phyloP scores from a whole-genome alignment of 148 eudicot species.

The Cornus controversa region DNA sequence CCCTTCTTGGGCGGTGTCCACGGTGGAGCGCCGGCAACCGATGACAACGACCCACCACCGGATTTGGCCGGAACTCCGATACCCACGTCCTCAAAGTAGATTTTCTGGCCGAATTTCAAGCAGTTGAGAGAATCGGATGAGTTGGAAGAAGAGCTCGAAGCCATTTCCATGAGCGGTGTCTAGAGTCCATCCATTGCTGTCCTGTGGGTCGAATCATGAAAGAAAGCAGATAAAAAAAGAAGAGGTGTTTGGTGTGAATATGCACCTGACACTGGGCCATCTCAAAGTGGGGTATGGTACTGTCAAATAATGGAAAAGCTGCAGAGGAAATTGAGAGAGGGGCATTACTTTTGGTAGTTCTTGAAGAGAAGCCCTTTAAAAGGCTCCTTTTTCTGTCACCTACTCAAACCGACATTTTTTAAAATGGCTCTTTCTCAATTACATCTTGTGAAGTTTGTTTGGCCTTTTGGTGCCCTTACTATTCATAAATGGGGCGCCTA shows the following conservation, averaged over 20 bases:
- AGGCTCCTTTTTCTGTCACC: not conserved
- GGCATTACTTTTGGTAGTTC: not conserved
- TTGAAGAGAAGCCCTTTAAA: not conserved
- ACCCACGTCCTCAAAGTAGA: conserved; percentile 79
- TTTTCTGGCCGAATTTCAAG: conserved; percentile 74
- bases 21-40: conserved; percentile 20
- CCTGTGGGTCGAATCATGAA: conserved; percentile 3
- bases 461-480: no score
- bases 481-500: no score
- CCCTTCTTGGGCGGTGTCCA: conserved; percentile 47
- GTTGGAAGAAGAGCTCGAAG: conserved; percentile 45
- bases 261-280: conserved; percentile 53
- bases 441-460: no score
- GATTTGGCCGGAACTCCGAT: conserved; percentile 27
- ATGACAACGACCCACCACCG: conserved; percentile 30
- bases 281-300: conserved; percentile 25
- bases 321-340: not conserved
- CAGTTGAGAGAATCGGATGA: conserved; percentile 54
- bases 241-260: not conserved
- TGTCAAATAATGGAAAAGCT: conserved; percentile 17
- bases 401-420: not conserved
- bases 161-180: conserved; percentile 39
- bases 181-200: conserved; percentile 38
- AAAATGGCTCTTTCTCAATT: not conserved
- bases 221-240: not conserved